Base-by-base conservation (phyloP, 2,329 filamentous ascomycete species). In the Pseudogymnoascus sp. region DNA sequence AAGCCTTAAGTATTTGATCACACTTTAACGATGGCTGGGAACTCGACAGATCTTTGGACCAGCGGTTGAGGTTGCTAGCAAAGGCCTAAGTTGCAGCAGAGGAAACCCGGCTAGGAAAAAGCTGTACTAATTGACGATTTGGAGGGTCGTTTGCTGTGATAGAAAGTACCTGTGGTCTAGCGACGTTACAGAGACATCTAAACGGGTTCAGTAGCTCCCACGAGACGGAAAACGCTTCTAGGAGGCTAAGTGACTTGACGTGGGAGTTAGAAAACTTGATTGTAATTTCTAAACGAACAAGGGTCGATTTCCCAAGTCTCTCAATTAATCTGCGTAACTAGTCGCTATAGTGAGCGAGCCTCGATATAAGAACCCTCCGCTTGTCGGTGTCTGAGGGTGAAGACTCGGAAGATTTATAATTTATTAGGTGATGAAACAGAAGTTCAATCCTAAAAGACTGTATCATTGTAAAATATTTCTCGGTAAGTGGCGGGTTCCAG, bases 271-370 rank as follows among this genome's bases (percentile, higher is more conserved):
- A 64, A 49, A 21, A 21, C 21, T 21, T 21, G 21, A 21, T 21
- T 21, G 21, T 21, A 21, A 21, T 21, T 21, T 21, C 34, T 11
- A 36, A 36, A n/a, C 43, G 49, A 46, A 25, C 25, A 64, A 64
- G 59, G 23, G 63, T 31, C 46, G 25, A 40, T 43, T 28, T 28
- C 28, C 61, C 23, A 43, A 68, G 59, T 49, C 64, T 66, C 16
- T 61, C 65, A n/a, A 68, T 16, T 7, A 68, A 40, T 40, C 63
- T 61, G 59, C 64, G 65, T n/a, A 68, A 36, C 63, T 66, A 62
- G 61, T 68, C 66, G 43, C 49, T 62, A 62, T 65, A 66, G 23
- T 64, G 62, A 56, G 61, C 53, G 14, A 68, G 56, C 34, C 59
- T 68, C 21, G 49, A 60, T 21, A 36, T n/a, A 43, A 37, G 28